Conservation (phyloP, 495 filamentous ascomycete genomes). For the Viridothelium virens region DNA sequence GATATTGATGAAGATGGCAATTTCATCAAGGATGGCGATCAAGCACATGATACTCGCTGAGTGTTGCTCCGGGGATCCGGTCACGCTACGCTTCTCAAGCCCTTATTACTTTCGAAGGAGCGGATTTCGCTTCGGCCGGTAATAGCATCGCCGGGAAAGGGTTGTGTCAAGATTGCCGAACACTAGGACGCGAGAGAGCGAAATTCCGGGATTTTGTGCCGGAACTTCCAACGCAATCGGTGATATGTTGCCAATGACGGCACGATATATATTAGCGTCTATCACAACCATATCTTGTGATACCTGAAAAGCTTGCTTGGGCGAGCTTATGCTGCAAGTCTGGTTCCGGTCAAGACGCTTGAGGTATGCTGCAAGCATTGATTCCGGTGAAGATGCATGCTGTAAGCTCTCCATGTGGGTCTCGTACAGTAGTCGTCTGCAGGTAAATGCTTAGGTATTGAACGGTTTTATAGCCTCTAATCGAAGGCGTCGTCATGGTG, state of each 20-base stretch:
- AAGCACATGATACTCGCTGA: conserved; percentile 8
- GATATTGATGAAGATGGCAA: conserved; percentile 12
- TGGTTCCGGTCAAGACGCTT: conserved; percentile 3
- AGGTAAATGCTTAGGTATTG: conserved; percentile 8
- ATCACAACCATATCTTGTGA: conserved; percentile 4
- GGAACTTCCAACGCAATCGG: background rate
- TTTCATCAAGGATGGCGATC: conserved; percentile 10
- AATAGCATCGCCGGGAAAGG: background rate
- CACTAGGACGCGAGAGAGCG: background rate
- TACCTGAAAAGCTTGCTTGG: background rate
- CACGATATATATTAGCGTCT: conserved; percentile 1
- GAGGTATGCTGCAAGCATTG: conserved; percentile 4
- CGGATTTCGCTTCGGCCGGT: background rate
- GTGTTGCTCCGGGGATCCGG: background rate
- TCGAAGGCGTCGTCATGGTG: conserved; percentile 10
- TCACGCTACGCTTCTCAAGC: conserved; percentile 2
- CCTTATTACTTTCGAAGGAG: conserved; percentile 4
- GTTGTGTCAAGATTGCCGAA: background rate
- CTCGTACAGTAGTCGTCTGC: conserved; percentile 1
- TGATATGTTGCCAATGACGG: background rate
- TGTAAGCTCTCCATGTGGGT: conserved; percentile 11
- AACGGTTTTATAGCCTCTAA: conserved; percentile 5
- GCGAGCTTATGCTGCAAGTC: conserved; percentile 2
- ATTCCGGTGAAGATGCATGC: conserved; percentile 11
- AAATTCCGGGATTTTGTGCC: conserved; percentile 6